Evolutionary conservation across 2,329 filamentous ascomycete genomes (phyloP).

Genomic region (Zelopaecilomyces penicillatus): DNA sequence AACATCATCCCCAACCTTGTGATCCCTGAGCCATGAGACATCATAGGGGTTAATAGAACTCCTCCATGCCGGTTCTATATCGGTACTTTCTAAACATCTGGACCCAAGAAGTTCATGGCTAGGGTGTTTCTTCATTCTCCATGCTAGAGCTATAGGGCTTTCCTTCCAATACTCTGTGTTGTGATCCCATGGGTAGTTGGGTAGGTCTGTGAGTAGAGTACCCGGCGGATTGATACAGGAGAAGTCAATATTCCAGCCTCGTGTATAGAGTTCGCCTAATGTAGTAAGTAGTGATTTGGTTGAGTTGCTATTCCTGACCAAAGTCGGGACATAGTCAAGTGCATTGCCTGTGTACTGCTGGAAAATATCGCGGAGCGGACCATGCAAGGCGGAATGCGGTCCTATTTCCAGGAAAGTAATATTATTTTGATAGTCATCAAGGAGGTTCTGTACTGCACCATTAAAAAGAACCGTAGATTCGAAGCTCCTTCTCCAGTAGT

Average conservation of each 20-base stretch:
- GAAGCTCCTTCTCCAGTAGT: conserved; percentile 11
- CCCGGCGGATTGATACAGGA: not conserved
- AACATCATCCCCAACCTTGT: conserved; percentile 29
- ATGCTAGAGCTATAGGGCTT: conserved; percentile 16
- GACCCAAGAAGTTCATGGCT: conserved; percentile 22
- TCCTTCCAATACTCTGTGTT: conserved; percentile 13
- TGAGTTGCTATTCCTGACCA: not conserved
- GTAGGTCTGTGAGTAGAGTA: conserved; percentile 6
- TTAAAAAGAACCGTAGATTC: conserved; percentile 10
- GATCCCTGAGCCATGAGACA: conserved; percentile 35
- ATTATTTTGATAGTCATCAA: conserved; percentile 5
- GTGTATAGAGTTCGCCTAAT: not conserved
- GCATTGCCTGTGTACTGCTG: not conserved
- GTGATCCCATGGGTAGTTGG: conserved; percentile 19
- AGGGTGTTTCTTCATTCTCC: conserved; percentile 10
- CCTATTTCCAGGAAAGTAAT: conserved; percentile 17
- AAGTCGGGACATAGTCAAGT: not conserved
- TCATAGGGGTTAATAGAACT: conserved; percentile 29
- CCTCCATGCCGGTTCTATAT: conserved; percentile 29
- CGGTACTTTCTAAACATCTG: conserved; percentile 20
- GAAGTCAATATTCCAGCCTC: not conserved
- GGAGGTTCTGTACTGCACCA: conserved; percentile 5
- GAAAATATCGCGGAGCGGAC: conserved; percentile 18
- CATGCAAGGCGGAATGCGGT: conserved; percentile 17
- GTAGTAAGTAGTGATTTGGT: not conserved